These are phyloP conservation scores for Cystobasidium ongulense DNA, from an alignment of 768 basidiomycete genomes.

Conservation along the genomic window DNA sequence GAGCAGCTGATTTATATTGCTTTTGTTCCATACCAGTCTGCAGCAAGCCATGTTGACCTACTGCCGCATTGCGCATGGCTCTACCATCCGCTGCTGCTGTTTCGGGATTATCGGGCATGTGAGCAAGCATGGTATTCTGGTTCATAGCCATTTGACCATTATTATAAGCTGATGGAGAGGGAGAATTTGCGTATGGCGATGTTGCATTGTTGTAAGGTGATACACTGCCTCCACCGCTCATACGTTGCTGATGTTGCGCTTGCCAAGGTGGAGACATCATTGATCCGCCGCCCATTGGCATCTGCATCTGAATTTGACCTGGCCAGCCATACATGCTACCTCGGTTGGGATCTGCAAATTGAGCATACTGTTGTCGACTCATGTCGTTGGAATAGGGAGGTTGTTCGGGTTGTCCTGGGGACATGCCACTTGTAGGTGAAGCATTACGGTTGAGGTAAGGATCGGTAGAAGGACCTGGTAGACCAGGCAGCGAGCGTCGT, in stretches of 20 bases:
- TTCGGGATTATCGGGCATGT: constrained; percentile 10
- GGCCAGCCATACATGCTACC: constrained; percentile 28
- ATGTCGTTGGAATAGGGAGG: background rate
- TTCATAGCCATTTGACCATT: background rate
- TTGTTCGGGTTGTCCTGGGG: background rate
- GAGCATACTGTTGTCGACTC: background rate
- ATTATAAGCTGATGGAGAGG: constrained; percentile 1
- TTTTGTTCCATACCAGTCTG: constrained; percentile 93
- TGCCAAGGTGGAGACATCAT: constrained; percentile 9
- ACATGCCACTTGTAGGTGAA: background rate
- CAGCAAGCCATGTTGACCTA: constrained; percentile 85
- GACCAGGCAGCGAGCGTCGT: constrained; percentile 3
- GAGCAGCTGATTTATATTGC: constrained; percentile 88
- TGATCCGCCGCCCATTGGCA: background rate
- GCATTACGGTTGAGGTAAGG: constrained; percentile 28
- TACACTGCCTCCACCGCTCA: background rate
- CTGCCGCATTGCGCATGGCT: constrained; percentile 64
- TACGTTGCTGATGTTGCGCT: background rate
- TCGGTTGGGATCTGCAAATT: background rate
- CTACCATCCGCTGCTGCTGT: constrained; percentile 1
- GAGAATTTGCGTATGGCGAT: constrained; percentile 3
- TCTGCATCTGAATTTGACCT: background rate
- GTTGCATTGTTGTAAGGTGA: background rate
- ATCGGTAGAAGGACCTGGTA: constrained; percentile 26
- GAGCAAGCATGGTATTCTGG: constrained; percentile 13